Evolutionary conservation across 495 filamentous ascomycete genomes (phyloP).

Genomic region (Sphaerosporella brunnea): DNA sequence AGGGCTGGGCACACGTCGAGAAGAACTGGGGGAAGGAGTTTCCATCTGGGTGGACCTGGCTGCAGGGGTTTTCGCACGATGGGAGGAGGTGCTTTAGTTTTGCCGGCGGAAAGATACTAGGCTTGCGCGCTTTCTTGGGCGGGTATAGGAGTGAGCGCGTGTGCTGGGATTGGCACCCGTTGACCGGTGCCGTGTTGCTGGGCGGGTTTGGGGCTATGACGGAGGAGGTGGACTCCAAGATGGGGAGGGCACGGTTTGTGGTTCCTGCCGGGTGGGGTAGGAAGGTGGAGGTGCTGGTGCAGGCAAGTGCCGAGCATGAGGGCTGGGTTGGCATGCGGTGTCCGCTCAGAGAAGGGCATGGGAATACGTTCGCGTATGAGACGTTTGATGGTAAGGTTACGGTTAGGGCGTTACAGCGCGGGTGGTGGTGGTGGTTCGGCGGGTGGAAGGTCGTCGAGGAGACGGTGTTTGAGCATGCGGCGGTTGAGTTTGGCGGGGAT

Average conservation of each 20-base stretch:
- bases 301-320: constrained; percentile 23
- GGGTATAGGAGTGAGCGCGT: constrained; percentile 28
- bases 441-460: constrained; percentile 28
- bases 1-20: constrained; percentile 30
- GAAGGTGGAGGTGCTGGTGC: constrained; percentile 26
- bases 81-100: constrained; percentile 10
- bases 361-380: constrained; percentile 29
- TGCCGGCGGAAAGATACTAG: constrained; percentile 31
- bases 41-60: constrained; percentile 32
- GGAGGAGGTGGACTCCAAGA: constrained; percentile 25
- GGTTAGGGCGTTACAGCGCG: constrained; percentile 26
- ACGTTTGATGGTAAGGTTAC: constrained; percentile 29
- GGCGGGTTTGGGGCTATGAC: constrained; percentile 13
- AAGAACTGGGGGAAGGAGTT: constrained; percentile 35
- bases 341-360: constrained; percentile 30
- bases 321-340: constrained; percentile 29
- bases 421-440: constrained; percentile 18
- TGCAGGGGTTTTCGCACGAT: constrained; percentile 19
- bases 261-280: constrained; percentile 23
- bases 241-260: constrained; percentile 19
- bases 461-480: constrained; percentile 27
- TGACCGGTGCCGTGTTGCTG: no score
- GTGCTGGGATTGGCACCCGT: constrained; percentile 18
- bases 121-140: constrained; percentile 31
- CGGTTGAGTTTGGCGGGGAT: constrained; percentile 32